Conservation (phyloP, 2,329 filamentous ascomycete species). For the Thelonectria discophora region DNA sequence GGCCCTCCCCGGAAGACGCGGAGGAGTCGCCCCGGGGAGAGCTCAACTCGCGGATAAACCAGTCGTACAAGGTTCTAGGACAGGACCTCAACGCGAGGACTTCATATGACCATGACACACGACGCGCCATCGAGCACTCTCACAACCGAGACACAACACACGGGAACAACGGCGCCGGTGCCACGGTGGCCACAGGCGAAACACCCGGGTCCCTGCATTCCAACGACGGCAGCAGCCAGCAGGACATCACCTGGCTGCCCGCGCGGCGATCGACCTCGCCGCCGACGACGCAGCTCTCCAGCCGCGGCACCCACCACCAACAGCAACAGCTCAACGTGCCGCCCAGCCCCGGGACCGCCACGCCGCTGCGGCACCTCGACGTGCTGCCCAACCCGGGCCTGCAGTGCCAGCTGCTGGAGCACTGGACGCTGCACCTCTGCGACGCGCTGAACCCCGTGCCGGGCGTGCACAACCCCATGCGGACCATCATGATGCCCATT, state of each 20-base stretch:
- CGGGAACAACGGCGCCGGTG: background rate
- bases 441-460: conserved; percentile 37
- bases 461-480: conserved; percentile 32
- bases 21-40: conserved; percentile 20
- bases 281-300: background rate
- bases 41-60: conserved; percentile 29
- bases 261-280: conserved; percentile 18
- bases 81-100: conserved; percentile 27
- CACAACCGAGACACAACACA: background rate
- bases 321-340: background rate
- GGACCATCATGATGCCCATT: conserved; percentile 39
- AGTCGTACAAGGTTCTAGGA: conserved; percentile 33
- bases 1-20: background rate
- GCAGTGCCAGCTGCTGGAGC: conserved; percentile 34
- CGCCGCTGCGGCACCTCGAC: conserved; percentile 30
- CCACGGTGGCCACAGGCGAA: background rate
- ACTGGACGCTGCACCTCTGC: conserved; percentile 38
- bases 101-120: conserved; percentile 14
- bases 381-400: conserved; percentile 32
- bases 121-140: background rate
- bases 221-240: conserved; percentile 2
- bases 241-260: conserved; percentile 25
- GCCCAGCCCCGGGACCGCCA: conserved; percentile 6
- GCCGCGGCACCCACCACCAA: background rate
- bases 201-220: conserved; percentile 13